A percentile compares a stretch with the other conserved stretches of the same genome.
Conservation (phyloP, 2,329 filamentous ascomycete genomes). For the Apiospora kogelbergensis region DNA sequence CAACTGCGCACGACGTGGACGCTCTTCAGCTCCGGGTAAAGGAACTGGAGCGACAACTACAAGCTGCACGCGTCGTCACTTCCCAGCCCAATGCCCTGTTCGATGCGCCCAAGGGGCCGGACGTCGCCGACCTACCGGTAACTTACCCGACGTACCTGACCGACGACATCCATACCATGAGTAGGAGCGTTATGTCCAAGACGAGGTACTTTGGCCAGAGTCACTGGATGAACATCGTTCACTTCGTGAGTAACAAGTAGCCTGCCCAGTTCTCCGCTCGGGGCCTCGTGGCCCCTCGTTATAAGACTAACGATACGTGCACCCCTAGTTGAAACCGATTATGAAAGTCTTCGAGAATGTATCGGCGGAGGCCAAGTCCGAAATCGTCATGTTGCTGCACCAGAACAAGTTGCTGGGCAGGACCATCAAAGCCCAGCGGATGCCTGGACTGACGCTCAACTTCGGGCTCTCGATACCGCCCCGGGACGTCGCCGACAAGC, state of each 20-base stretch:
- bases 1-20: conserved; percentile 17
- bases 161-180: conserved; percentile 25
- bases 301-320: neutral
- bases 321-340: neutral
- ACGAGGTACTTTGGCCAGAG: conserved; percentile 22
- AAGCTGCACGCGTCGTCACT: conserved; percentile 18
- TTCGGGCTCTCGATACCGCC: conserved; percentile 19
- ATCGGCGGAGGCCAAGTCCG: neutral
- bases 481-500: conserved; percentile 18
- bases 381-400: conserved; percentile 11
- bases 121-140: neutral
- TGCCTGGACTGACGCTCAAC: conserved; percentile 17
- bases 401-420: conserved; percentile 17
- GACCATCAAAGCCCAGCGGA: conserved; percentile 14
- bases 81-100: conserved; percentile 17
- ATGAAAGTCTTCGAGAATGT: conserved; percentile 1
- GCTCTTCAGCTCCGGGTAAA: conserved; percentile 38
- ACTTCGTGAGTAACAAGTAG: neutral
- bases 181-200: conserved; percentile 32
- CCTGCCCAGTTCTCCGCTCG: neutral
- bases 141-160: neutral
- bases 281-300: too few species aligned
- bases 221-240: conserved; percentile 18
- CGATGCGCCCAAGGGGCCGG: neutral
- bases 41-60: conserved; percentile 44